Conservation (phyloP, 2,329 filamentous ascomycete genomes). For the Gliomastix tumulicola region DNA sequence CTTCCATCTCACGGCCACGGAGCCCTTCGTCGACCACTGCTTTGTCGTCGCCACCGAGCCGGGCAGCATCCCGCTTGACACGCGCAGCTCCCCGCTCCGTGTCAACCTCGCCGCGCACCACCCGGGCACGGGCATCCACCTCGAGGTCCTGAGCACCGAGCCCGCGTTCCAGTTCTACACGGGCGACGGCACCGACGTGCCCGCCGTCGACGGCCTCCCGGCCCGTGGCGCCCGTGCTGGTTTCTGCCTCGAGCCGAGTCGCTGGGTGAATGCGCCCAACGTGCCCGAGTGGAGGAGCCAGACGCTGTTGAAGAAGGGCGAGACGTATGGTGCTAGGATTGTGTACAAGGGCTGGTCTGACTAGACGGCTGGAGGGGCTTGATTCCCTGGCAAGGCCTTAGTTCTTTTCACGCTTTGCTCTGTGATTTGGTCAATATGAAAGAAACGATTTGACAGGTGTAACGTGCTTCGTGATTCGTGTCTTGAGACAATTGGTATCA, state of each 20-base stretch:
- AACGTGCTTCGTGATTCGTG: too few species aligned
- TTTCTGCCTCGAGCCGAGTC: slow-evolving; percentile 88
- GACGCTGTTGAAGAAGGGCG: slow-evolving; percentile 76
- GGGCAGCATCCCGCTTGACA: slow-evolving; percentile 55
- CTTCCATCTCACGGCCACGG: slow-evolving; percentile 64
- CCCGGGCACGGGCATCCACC: slow-evolving; percentile 65
- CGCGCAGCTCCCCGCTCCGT: slow-evolving; percentile 53
- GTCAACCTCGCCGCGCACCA: slow-evolving; percentile 69
- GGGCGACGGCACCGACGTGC: slow-evolving; percentile 75
- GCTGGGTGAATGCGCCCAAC: slow-evolving; percentile 86
- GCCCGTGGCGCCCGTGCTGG: slow-evolving; percentile 63
- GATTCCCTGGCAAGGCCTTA: too few species aligned
- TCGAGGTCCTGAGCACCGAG: slow-evolving; percentile 87
- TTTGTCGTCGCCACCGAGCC: slow-evolving; percentile 70
- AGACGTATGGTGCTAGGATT: slow-evolving; percentile 73
- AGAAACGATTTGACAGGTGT: too few species aligned
- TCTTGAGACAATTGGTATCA: too few species aligned
- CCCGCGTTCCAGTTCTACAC: slow-evolving; percentile 98
- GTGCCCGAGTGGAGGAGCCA: slow-evolving; percentile 71
- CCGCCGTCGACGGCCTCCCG: slow-evolving; percentile 53
- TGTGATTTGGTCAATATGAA: too few species aligned
- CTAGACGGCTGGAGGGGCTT: too few species aligned
- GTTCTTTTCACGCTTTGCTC: too few species aligned
- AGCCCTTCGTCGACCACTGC: slow-evolving; percentile 82
- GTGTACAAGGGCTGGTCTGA: slow-evolving; percentile 83